Evolutionary conservation across 169 alveolate species (phyloP), one percentile per base, ranked within the genome.

Genomic region (Cryptosporidium muris): DNA sequence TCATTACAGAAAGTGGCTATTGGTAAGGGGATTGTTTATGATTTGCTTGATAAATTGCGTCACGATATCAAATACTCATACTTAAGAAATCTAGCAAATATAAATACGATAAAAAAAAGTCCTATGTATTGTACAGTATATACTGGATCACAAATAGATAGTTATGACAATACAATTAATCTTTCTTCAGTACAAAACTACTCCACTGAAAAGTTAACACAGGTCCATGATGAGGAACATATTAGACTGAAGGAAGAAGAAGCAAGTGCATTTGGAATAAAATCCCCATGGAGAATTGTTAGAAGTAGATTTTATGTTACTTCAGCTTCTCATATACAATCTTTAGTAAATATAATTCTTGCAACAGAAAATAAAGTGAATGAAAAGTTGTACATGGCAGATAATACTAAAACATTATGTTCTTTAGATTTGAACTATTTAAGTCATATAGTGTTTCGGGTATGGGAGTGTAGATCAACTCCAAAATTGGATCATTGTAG

Each of bases 251-350:
- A 90, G 68, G 94, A 89, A 66, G 92, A 91, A 42, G 96, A 93
- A 54, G 96, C 96, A n/a, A 80, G 91, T 40, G 82, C 92, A 38
- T 62, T 92, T 80, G 96, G 96, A 63, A 91, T 92, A 52, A 90
- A 92, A 14, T 82, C 93, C 36, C 95, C 95, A 8, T 92, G 95
- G 92, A 91, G 95, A 38, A 92, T 92, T 90, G 97, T 95, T 62
- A 90, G 97, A 14, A 92, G 96, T 47, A 82, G 97, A 34, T 94
- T 91, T 90, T 95, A 95, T 85, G 96, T 94, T 9, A 93, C 97
- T 4, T 92, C 96, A 14, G 97, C 97, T 14, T 92, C 95, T 2
- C 95, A 93, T 66, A 82, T 95, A 82, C 88, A 92, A 63, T 90
- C 94, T 2, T 81, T 93, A 8, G 89, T 91, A 62, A 93, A 91